Conservation (phyloP, 2,329 filamentous ascomycete species). For the Malbranchea cinnamomea region DNA sequence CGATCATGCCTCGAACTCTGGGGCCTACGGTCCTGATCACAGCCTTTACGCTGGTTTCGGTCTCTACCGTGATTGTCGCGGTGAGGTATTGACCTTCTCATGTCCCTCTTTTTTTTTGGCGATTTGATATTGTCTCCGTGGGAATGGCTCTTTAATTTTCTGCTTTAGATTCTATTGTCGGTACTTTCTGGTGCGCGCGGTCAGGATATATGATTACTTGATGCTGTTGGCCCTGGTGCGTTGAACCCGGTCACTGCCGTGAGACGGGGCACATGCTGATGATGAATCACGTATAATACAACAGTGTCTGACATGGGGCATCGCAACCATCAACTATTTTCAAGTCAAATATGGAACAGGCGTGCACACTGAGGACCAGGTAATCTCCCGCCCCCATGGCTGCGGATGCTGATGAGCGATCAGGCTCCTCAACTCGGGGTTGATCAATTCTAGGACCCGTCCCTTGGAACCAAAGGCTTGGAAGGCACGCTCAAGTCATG, state of each 20-base stretch:
- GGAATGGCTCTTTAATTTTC: background rate
- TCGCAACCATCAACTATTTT: constrained; percentile 1
- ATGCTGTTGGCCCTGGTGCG: constrained; percentile 1
- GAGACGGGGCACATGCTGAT: background rate
- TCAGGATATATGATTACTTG: constrained; percentile 2
- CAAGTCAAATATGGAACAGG: constrained; percentile 4
- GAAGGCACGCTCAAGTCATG: constrained; percentile 2
- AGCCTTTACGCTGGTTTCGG: constrained; percentile 1
- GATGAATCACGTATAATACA: too few species aligned
- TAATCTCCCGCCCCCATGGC: background rate
- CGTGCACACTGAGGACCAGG: background rate
- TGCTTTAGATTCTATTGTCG: constrained; percentile 1
- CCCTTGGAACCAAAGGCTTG: background rate
- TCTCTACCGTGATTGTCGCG: background rate
- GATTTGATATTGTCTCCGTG: background rate
- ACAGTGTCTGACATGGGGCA: constrained; percentile 2
- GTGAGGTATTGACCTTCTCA: background rate
- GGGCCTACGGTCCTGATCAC: constrained; percentile 1
- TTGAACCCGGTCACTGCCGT: background rate
- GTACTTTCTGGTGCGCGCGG: constrained; percentile 1
- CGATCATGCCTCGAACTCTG: constrained; percentile 1
- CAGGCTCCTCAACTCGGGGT: too few species aligned
- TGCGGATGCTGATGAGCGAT: too few species aligned
- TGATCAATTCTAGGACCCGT: background rate
- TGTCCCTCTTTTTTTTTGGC: background rate